A percentile compares a stretch with the other conserved stretches of the same genome.
These are phyloP conservation scores for Pulveroboletus sp. DNA, from an alignment of 768 basidiomycete genomes.

Conservation along the genomic window DNA sequence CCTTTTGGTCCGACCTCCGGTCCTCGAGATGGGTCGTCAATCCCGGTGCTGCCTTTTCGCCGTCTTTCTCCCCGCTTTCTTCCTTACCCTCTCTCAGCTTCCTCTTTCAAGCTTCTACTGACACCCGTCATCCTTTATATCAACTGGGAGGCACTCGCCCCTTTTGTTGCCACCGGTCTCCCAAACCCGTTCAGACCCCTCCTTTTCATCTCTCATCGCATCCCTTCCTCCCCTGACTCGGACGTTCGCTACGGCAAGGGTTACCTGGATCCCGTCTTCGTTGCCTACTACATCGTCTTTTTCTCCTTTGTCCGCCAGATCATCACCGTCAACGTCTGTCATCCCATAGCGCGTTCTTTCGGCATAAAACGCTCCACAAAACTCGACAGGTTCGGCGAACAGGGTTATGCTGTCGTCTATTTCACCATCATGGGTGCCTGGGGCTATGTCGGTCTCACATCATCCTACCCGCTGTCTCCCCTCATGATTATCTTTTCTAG, in stretches of 20 bases:
- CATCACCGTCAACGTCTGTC: constrained; percentile 60
- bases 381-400: constrained; percentile 86
- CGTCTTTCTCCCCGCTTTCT: neutral
- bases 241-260: constrained; percentile 71
- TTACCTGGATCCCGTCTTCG: constrained; percentile 72
- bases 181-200: constrained; percentile 74
- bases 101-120: constrained; percentile 65
- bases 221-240: constrained; percentile 48
- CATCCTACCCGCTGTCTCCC: neutral
- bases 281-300: constrained; percentile 81
- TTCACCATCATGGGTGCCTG: constrained; percentile 66
- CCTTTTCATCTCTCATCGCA: constrained; percentile 68
- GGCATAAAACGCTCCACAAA: constrained; percentile 69
- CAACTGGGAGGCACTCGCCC: constrained; percentile 59
- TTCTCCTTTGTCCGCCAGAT: constrained; percentile 86
- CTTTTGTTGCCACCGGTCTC: constrained; percentile 44
- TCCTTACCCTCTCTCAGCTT: constrained; percentile 36
- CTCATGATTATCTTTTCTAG: constrained; percentile 36
- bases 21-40: constrained; percentile 69
- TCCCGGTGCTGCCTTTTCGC: constrained; percentile 44
- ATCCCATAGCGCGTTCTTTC: constrained; percentile 65
- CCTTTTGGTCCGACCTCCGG: constrained; percentile 49
- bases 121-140: constrained; percentile 58
- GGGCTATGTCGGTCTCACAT: constrained; percentile 63
- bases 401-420: constrained; percentile 84